Conservation (phyloP, 2,329 filamentous ascomycete genomes). For the Pseudopithomyces chartarum region DNA sequence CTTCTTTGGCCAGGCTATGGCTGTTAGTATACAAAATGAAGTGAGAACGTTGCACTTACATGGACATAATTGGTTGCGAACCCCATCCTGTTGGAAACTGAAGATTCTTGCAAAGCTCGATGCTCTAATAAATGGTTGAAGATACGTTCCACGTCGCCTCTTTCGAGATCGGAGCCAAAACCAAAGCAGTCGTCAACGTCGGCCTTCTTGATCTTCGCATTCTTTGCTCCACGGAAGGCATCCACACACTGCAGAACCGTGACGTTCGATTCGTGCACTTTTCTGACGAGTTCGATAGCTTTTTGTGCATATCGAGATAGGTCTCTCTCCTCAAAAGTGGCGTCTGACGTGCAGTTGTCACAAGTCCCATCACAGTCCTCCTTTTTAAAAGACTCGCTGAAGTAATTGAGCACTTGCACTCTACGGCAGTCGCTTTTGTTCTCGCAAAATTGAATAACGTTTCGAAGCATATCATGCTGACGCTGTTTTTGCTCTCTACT, state of each 20-base stretch:
- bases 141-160: slow-evolving; percentile 81
- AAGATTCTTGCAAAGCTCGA: slow-evolving; percentile 73
- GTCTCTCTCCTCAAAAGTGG: slow-evolving; percentile 74
- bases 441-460: slow-evolving; percentile 86
- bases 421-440: slow-evolving; percentile 87
- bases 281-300: slow-evolving; percentile 70
- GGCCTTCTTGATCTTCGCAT: slow-evolving; percentile 62
- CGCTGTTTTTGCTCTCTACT: slow-evolving; percentile 79
- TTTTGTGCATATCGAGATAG: slow-evolving; percentile 75
- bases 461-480: slow-evolving; percentile 82
- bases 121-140: slow-evolving; percentile 77
- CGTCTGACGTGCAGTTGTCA: slow-evolving; percentile 84
- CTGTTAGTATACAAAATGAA: not conserved
- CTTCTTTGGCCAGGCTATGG: slow-evolving; percentile 50
- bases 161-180: slow-evolving; percentile 69
- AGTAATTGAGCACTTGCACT: slow-evolving; percentile 89
- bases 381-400: slow-evolving; percentile 79
- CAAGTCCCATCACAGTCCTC: slow-evolving; percentile 76
- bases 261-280: slow-evolving; percentile 63
- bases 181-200: slow-evolving; percentile 64
- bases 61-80: slow-evolving; percentile 78
- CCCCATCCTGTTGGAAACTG: slow-evolving; percentile 65
- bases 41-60: slow-evolving; percentile 51
- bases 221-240: slow-evolving; percentile 73
- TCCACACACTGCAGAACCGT: slow-evolving; percentile 78